Conservation (phyloP, 2,329 filamentous ascomycete species). For the Fusarium papillatum region DNA sequence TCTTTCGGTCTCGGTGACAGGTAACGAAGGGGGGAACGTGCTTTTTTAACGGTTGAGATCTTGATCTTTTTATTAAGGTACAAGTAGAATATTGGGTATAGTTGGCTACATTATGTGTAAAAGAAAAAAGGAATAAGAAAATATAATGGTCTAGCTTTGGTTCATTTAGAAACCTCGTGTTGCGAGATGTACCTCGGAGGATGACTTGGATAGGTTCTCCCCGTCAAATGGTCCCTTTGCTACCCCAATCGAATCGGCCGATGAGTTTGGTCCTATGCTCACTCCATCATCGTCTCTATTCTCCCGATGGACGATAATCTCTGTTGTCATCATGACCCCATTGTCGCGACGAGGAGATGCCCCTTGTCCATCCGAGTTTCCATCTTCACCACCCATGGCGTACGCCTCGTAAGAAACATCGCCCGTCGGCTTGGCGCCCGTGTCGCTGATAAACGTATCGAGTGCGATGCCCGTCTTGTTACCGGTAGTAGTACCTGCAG, state of each 20-base stretch:
- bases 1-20: background rate
- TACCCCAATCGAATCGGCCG: slow-evolving; percentile 20
- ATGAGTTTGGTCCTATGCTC: slow-evolving; percentile 36
- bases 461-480: slow-evolving; percentile 34
- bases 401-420: slow-evolving; percentile 42
- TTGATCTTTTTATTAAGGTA: background rate
- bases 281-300: slow-evolving; percentile 32
- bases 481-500: slow-evolving; percentile 9
- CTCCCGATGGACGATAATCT: slow-evolving; percentile 39
- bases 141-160: background rate
- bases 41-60: background rate
- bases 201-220: slow-evolving; percentile 41
- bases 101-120: background rate
- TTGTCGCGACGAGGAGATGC: slow-evolving; percentile 12
- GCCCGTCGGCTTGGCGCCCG: slow-evolving; percentile 9
- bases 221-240: slow-evolving; percentile 25
- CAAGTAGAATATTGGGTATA: slow-evolving; percentile 27
- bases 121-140: background rate
- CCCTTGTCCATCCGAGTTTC: background rate
- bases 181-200: slow-evolving; percentile 42
- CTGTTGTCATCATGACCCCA: slow-evolving; percentile 44
- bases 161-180: slow-evolving; percentile 34
- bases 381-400: slow-evolving; percentile 41
- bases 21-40: background rate
- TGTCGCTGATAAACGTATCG: slow-evolving; percentile 37